Base-by-base conservation (phyloP, 140 eudicot genomes). In the Bidens hawaiensis region DNA sequence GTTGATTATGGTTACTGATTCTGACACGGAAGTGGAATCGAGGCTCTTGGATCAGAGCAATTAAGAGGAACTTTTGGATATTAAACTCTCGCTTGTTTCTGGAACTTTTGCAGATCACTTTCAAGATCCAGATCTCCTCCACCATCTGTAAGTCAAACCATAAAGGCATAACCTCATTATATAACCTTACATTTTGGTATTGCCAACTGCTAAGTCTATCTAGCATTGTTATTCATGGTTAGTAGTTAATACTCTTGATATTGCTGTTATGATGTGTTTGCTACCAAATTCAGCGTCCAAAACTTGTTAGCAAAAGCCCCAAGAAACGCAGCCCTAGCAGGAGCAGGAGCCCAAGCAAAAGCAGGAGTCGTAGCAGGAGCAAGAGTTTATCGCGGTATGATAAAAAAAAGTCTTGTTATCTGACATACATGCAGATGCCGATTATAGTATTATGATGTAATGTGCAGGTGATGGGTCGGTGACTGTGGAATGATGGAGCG, bases 71-170 rank as follows among this genome's bases (percentile, higher is more conserved):
- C 83, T 22, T 75, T 70, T 87, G 93, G 98, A 74, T 84, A 77
- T 84, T 84, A 80, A 87, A 84, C 31, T 87, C 77, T 90, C 67
- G 75, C 73, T 87, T 87, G 76, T 91, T 91, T 91, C 79, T 91
- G 96, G 84, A 91, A 78, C 90, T 91, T 91, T 91, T 91, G 99
- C 99, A 91, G 99, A 87, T 91, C 96, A 50, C 96, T 85, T 18
- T 84, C 99, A 87, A 87, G 96, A 77, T 91, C 99, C 87, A 85
- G 89, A 72, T 91, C 99, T 27, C 99, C 95, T 3, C 73, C 74
- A 43, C 82, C 89, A 23, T 68, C 96, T 85, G 96, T 91, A 88
- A 91, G 99, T 82, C 4, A 15, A 52, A 49, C 47, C 23, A 2
- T 40, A n/a, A n/a, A n/a, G n/a, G n/a, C 4, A 2, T 40, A 28